These are phyloP conservation scores for Diaporthe amygdali DNA, from an alignment of 2,329 filamentous ascomycete genomes.

Conservation along the genomic window DNA sequence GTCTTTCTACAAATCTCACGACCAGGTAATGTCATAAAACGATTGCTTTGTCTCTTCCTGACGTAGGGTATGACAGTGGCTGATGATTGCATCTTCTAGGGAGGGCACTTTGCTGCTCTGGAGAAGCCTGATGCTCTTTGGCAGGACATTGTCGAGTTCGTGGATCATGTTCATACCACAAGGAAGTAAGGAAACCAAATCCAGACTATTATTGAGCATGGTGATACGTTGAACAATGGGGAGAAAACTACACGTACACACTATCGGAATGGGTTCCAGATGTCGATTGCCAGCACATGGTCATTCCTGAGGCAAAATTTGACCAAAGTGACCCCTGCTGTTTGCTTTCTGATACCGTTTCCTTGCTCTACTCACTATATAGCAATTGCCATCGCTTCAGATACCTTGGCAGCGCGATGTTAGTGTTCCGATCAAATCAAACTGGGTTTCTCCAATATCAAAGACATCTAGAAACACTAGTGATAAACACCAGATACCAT, in stretches of 20 bases:
- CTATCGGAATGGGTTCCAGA: not conserved
- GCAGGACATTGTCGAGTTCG: constrained; percentile 50
- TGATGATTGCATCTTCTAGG: constrained; percentile 30
- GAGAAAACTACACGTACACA: too few species aligned
- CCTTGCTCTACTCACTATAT: not conserved
- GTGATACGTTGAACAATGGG: too few species aligned
- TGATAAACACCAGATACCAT: not conserved
- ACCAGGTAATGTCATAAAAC: constrained; percentile 19
- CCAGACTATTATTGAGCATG: too few species aligned
- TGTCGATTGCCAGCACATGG: too few species aligned
- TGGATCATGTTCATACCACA: constrained; percentile 5
- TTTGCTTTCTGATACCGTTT: too few species aligned
- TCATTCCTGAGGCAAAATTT: not conserved
- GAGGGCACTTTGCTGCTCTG: constrained; percentile 60
- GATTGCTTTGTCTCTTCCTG: not conserved
- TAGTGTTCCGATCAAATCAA: not conserved
- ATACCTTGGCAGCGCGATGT: too few species aligned
- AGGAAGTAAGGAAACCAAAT: not conserved
- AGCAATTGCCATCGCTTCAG: not conserved
- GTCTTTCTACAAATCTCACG: constrained; percentile 20
- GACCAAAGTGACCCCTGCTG: too few species aligned
- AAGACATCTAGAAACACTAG: too few species aligned
- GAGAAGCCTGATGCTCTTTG: constrained; percentile 46
- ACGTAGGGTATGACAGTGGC: not conserved
- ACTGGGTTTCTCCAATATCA: too few species aligned